Base-by-base conservation (phyloP, 495 filamentous ascomycete species). In the Filosporella fistucella region DNA sequence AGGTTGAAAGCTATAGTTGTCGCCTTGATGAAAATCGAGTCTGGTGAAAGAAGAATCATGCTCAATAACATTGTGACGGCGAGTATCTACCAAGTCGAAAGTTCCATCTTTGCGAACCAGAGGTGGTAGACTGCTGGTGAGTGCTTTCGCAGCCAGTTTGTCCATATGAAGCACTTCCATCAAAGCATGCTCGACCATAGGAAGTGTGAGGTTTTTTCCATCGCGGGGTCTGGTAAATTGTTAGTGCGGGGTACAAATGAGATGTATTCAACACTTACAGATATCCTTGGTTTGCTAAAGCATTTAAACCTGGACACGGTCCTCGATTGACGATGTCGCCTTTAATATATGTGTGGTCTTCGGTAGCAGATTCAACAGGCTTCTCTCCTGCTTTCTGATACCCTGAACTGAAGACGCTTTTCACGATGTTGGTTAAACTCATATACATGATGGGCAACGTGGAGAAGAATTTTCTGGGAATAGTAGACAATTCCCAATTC, bases 1-100 rank as follows among this genome's bases (percentile, higher is more conserved):
- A 10, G 63, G 64, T 48, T 65, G 64, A 52, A 68, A 60, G 21
- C 63, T 60, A 54, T 62, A 63, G 45, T 66, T 63, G 45, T 65
- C 65, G 43, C 62, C 60, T 26, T 63, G 56, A 18, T 50, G 50
- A 34, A 57, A 59, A 46, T 66, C 65, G 28, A 59, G 55, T 12
- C 65, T 58, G 10, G 63, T 65, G 44, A 68, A 59, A 26, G 63
- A 66, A 14, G 49, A 44, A 36, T 68, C 65, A 51, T 65, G 65
- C 57, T 68, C 65, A 18, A 68, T 56, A n/a, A 63, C 52, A 37
- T 65, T 63, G 52, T 66, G 63, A 37, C 41, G 39, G 23, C 60
- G 53, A 37, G 60, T 52, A 49, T 65, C 60, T 41, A 47, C 54
- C 1, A 68, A 52, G 42, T 66, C 60, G 41, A 68, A 67, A 21